Base-by-base conservation (phyloP, 371 early-diverging fungal genomes). In the Lichtheimia ornata region DNA sequence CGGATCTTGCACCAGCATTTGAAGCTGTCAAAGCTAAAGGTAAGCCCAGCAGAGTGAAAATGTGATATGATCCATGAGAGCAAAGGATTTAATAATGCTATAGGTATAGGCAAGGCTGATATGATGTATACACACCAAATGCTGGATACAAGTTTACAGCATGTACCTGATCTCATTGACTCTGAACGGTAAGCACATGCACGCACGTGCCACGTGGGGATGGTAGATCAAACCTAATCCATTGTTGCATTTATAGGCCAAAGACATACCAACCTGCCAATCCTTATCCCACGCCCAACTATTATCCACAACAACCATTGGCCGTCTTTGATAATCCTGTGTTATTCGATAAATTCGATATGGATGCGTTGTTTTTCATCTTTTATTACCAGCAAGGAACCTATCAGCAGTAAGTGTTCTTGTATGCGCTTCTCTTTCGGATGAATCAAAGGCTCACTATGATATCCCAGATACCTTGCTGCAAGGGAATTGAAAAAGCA, bases 341-440 rank as follows among this genome's bases (percentile, higher is more conserved):
- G 18, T 77, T 93, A 60, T 95, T 90, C 67, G 91, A 97, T 61
- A 94, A 92, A 68, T 90, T 99, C 63, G 97, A 97, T 56, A 85
- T 94, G 65, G 99, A 99, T 72, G 95, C 98, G 24, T 84, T 99
- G 47, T 99, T 99, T 74, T 99, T 93, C 76, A 95, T 98, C 62
- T 99, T 99, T 77, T 99, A 99, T 78, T 96, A 93, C 76, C 95
- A 93, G 71, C 95, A 91, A 71, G 96, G 96, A 63, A 97, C 98
- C 15, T 91, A 93, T 64, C 95, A 96, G 63, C 99, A 99, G 92
- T 96, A 88, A 63, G 89, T 80, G 5, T 3, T 24, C 24, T 20
- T 15, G 7, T 22, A 35, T 9, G 35, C 15, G 12, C 13, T 28
- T 45, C 4, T 28, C 4, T 28, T 28, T 4, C 28, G 28, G 4